These are phyloP conservation scores for Nakazawaea ernobii DNA, from an alignment of 805 yeast species.

Conservation along the genomic window DNA sequence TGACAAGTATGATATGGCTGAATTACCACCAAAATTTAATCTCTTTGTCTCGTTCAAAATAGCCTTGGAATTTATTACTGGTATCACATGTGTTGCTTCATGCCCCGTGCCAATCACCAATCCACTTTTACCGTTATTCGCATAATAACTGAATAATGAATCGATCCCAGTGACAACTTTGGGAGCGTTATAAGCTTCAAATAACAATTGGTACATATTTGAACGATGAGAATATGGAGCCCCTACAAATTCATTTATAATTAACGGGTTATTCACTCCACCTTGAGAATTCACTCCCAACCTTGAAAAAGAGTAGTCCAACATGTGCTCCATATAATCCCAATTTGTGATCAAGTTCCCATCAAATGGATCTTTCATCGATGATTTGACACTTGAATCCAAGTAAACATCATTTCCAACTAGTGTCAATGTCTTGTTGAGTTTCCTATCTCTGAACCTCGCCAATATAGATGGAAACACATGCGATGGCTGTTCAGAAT, in stretches of 20 bases:
- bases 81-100: slow-evolving; percentile 77
- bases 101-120: slow-evolving; percentile 80
- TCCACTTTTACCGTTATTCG: slow-evolving; percentile 56
- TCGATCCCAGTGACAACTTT: slow-evolving; percentile 79
- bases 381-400: slow-evolving; percentile 64
- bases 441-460: slow-evolving; percentile 71
- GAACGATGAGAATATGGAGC: slow-evolving; percentile 65
- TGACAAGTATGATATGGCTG: slow-evolving; percentile 57
- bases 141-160: slow-evolving; percentile 68
- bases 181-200: slow-evolving; percentile 78
- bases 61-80: slow-evolving; percentile 70
- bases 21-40: slow-evolving; percentile 89
- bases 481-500: slow-evolving; percentile 42
- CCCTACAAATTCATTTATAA: slow-evolving; percentile 75
- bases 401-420: slow-evolving; percentile 79
- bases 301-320: slow-evolving; percentile 82
- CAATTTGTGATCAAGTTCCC: slow-evolving; percentile 85
- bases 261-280: slow-evolving; percentile 68
- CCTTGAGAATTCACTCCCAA: slow-evolving; percentile 55
- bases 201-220: slow-evolving; percentile 74
- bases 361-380: slow-evolving; percentile 77
- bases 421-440: slow-evolving; percentile 54
- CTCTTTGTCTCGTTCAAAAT: slow-evolving; percentile 64
- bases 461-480: slow-evolving; percentile 67
- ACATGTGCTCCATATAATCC: slow-evolving; percentile 78